These are phyloP conservation scores for Vicia villosa DNA, from an alignment of 306 rosid genomes.

Conservation along the genomic window DNA sequence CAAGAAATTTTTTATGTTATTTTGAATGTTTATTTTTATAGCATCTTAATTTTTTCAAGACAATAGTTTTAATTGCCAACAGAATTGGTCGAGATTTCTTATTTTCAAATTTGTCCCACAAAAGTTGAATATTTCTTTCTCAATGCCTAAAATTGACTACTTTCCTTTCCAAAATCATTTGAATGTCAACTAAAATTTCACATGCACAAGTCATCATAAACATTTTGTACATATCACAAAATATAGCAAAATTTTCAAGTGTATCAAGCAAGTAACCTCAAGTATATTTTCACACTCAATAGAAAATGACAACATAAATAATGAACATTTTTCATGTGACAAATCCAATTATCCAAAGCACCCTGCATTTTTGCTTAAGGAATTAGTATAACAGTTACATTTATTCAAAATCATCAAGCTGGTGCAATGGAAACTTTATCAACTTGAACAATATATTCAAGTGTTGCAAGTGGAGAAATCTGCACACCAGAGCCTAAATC, in stretches of 20 bases:
- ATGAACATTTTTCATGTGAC: conserved; percentile 5
- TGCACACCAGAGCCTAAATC: conserved; percentile 75
- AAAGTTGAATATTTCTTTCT: background rate
- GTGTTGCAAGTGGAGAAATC: conserved; percentile 81
- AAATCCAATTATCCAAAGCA: conserved; percentile 25
- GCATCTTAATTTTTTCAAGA: no score
- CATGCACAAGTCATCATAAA: background rate
- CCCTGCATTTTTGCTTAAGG: background rate
- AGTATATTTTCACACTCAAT: background rate
- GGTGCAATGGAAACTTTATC: conserved; percentile 96
- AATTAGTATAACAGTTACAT: background rate
- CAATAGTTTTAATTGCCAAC: no score
- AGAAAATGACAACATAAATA: conserved; percentile 17
- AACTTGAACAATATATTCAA: conserved; percentile 75
- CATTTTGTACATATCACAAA: background rate
- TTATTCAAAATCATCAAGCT: conserved; percentile 39
- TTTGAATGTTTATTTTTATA: no score
- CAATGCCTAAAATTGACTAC: background rate
- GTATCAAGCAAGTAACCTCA: background rate
- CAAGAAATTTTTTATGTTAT: no score
- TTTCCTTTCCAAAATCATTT: conserved; percentile 1
- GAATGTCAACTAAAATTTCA: background rate
- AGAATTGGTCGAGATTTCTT: background rate
- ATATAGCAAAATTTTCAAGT: background rate
- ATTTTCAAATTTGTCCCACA: background rate